Conservation (phyloP, 2,329 filamentous ascomycete genomes). For the Colletotrichum tropicale region DNA sequence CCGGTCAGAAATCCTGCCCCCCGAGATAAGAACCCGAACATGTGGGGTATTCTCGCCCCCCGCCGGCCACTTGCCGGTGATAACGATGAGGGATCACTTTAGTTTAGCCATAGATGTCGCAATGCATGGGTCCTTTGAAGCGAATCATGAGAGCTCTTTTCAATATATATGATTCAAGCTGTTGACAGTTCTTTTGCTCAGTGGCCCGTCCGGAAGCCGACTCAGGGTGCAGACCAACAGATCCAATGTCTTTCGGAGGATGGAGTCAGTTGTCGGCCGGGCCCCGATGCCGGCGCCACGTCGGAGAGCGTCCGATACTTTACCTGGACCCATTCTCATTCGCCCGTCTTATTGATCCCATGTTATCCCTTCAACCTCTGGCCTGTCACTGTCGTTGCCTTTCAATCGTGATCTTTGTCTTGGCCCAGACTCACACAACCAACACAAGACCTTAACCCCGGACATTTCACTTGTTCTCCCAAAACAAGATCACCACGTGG, state of each 20-base stretch:
- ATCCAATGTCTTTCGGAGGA: not conserved
- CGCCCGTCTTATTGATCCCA: not conserved
- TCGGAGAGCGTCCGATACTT: not conserved
- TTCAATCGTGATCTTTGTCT: not conserved
- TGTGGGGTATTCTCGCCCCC: not conserved
- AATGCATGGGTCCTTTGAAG: not conserved
- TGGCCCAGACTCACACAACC: not conserved
- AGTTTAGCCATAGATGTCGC: not conserved
- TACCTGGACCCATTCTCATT: not conserved
- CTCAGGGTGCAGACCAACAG: not conserved
- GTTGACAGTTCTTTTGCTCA: not conserved
- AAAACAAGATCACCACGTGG: fast-evolving
- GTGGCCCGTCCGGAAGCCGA: not conserved
- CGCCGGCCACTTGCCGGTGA: not conserved
- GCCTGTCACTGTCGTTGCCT: not conserved
- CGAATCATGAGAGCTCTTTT: not conserved
- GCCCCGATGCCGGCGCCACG: slow-evolving; percentile 1
- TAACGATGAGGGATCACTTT: not conserved
- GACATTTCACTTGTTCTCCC: not conserved
- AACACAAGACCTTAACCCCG: not conserved
- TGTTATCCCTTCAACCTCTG: not conserved
- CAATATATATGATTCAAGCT: not conserved
- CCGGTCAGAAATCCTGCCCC: not conserved
- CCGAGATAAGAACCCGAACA: not conserved
- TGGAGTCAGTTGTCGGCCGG: not conserved